Base-by-base conservation (phyloP, 345 rosid genomes). In the Gossypium australe region DNA sequence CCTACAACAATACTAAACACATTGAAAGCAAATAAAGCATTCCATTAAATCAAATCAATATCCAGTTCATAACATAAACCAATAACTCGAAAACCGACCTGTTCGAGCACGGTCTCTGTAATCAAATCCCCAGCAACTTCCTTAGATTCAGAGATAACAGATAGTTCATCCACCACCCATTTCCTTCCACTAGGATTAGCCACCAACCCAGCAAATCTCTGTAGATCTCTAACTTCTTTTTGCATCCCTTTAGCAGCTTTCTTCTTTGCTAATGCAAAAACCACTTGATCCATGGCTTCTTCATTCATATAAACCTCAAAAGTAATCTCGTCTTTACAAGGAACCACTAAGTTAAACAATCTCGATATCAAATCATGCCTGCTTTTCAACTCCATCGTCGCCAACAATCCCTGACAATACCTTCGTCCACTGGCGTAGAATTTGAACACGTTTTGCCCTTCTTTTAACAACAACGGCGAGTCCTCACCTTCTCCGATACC, bases 351-450 rank as follows among this genome's bases (percentile, higher is more conserved):
- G 73, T 90, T 90, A 27, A 87, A 96, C 12, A 93, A 48, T 79
- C 85, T 92, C 0, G 97, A 86, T 72, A 93, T 80, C 85, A 96
- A 78, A 89, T 96, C 99, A 64, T 96, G 97, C 75, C 98, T 86
- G 78, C 97, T 92, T 87, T 89, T 93, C 76, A 96, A 82, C 89
- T 96, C 97, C 89, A 96, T 85, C 0, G 98, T 96, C 4, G 97
- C 99, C 82, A 96, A 51, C 67, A 96, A 11, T 20, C 99, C 97
- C 67, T 88, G 91, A 81, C 99, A 96, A 70, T 84, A 90, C 77
- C 99, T 86, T 4, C 99, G 88, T 25, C 99, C 99, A 14, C 97
- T 93, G 0, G 98, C 99, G 53, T 96, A 93, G 79, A 96, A 92
- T 68, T 93, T 96, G 78, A 96, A 96, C 67, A 96, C 92, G 25